Base-by-base conservation (phyloP, 1,284 basidiomycete species). In the Pterulicium gracile region DNA sequence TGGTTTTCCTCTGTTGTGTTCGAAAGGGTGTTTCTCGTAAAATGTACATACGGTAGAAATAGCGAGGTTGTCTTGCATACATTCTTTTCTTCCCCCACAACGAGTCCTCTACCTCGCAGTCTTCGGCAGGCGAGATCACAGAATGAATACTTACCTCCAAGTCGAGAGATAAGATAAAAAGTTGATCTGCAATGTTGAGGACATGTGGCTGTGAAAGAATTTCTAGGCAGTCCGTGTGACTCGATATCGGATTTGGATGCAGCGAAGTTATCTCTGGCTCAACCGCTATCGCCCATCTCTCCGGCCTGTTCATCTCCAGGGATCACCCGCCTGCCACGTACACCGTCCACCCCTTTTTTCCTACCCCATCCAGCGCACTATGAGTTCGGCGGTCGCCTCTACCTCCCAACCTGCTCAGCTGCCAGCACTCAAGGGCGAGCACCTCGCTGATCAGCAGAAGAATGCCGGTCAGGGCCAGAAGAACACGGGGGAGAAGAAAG, bases 401-500 rank as follows among this genome's bases (percentile, higher is more conserved):
- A 61, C 66, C n/a, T 62, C 65, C 7, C 60, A 67, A 34, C 64
- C 66, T 3, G 64, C 57, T 22, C 62, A 67, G 51, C 60, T 65
- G 5, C 36, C 36, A 45, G 62, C 64, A 14, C 55, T 66, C 40
- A 55, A 62, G 10, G 61, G 54, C 46, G 58, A 57, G 18, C 65
- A 65, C 49, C 61, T 60, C 34, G 56, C 50, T 36, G 56, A 48
- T 45, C 43, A 45, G 35, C 57, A 59, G 48, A 54, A 55, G 7
- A 23, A 24, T n/a, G 60, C 62, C 20, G 62, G 58, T 44, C 52
- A 58, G 19, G 58, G 55, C 24, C 55, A 58, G 3, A 51, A 43
- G 17, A 72, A 73, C 58, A 73, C 75, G 52, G 56, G 61, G 47
- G 80, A 79, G 57, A 66, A 36, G 13, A 44, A 66, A 43, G 73